A percentile compares a stretch with the other conserved stretches of the same genome.
Conservation (phyloP, 495 filamentous ascomycete species). For the Daldinia concentrica region DNA sequence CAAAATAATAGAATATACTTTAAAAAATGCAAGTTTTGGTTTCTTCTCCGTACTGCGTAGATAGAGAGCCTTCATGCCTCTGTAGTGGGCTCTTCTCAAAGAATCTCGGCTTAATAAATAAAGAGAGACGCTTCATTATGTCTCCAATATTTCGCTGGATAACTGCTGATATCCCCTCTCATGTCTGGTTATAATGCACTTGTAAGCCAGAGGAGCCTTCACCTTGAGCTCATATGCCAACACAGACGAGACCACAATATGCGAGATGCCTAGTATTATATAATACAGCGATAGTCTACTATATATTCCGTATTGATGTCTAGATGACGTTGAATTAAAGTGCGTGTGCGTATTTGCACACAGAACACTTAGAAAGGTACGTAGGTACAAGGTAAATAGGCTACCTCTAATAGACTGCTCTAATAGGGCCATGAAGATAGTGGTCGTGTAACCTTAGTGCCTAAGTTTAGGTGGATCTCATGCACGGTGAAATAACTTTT, state of each 20-base stretch:
- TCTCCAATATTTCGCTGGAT: not conserved
- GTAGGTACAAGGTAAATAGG: too few species aligned
- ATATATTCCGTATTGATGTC: not conserved
- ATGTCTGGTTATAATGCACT: not conserved
- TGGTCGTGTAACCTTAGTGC: slow-evolving; percentile 2
- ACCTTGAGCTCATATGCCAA: not conserved
- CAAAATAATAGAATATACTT: not conserved
- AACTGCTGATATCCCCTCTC: not conserved
- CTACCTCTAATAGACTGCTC: too few species aligned
- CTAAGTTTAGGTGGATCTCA: slow-evolving; percentile 8
- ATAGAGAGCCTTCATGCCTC: not conserved
- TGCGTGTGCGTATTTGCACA: not conserved
- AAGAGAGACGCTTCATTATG: not conserved
- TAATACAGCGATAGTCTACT: not conserved
- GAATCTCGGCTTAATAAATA: not conserved
- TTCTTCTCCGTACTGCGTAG: not conserved
- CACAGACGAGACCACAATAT: not conserved
- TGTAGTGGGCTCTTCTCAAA: not conserved
- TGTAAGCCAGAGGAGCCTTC: not conserved
- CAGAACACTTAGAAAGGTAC: not conserved
- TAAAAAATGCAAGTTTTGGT: not conserved
- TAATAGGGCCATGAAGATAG: not conserved
- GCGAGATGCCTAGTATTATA: not conserved
- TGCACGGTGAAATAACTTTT: slow-evolving; percentile 38
- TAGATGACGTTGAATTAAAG: slow-evolving; percentile 36